Evolutionary conservation across 495 filamentous ascomycete genomes (phyloP).

Genomic region (Evernia prunastri): DNA sequence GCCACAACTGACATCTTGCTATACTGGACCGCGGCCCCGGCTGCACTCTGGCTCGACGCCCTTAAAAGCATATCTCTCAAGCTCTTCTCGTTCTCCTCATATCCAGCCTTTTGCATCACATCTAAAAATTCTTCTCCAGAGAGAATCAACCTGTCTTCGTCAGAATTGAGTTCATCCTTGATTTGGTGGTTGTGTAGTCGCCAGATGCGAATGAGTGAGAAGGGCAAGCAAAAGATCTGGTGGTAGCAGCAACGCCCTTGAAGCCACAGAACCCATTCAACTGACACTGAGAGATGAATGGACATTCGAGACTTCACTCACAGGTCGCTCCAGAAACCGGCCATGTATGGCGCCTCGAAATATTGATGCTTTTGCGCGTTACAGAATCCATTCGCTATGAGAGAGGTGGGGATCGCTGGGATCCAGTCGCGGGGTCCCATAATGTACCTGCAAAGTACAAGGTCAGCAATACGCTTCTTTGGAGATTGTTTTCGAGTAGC

Average conservation of each 20-base stretch:
- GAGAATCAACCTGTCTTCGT: background rate
- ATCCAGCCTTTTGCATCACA: background rate
- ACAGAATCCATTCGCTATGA: background rate
- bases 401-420: background rate
- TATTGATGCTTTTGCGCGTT: background rate
- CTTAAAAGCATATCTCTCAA: background rate
- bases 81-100: background rate
- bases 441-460: background rate
- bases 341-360: background rate
- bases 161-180: background rate
- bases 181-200: background rate
- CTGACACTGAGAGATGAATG: no score
- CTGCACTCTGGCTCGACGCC: background rate
- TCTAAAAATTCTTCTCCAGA: background rate
- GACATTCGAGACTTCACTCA: background rate
- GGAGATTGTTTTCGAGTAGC: background rate
- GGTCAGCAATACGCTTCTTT: background rate
- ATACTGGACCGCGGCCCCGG: background rate
- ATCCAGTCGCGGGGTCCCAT: constrained; percentile 1
- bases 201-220: background rate
- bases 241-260: background rate
- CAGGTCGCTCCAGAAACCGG: background rate
- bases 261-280: no score
- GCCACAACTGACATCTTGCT: background rate
- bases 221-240: background rate